Percentiles rank a stretch among this genome's conserved stretches.
Conservation (phyloP, 2,329 filamentous ascomycete genomes). For the Penicillium janthinellum region DNA sequence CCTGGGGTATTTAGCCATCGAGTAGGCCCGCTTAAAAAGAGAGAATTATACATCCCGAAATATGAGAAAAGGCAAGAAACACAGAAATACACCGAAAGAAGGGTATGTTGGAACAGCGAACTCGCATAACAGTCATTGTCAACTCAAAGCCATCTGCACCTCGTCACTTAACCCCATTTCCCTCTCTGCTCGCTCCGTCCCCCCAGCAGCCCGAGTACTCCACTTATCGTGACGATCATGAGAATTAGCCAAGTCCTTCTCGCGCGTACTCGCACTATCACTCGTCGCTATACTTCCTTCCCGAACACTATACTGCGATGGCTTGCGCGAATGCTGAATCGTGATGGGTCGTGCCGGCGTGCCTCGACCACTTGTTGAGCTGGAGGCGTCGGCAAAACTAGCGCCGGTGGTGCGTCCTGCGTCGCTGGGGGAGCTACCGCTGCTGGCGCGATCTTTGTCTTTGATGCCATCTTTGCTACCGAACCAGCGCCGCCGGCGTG, state of each 20-base stretch:
- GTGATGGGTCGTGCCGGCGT: conserved; percentile 35
- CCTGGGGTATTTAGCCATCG: background rate
- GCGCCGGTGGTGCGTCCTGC: conserved; percentile 20
- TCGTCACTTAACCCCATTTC: conserved; percentile 84
- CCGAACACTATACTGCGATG: conserved; percentile 28
- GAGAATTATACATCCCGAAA: background rate
- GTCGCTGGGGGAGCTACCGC: conserved; percentile 22
- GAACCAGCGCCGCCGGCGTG: conserved; percentile 44
- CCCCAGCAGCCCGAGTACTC: conserved; percentile 57
- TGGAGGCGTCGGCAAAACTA: conserved; percentile 5
- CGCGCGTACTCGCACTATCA: conserved; percentile 38
- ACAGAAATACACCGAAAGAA: background rate
- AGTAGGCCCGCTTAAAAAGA: background rate
- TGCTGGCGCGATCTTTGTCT: conserved; percentile 30
- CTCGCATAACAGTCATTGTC: conserved; percentile 22
- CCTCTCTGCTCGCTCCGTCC: conserved; percentile 52
- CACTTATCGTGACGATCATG: conserved; percentile 55
- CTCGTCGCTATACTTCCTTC: conserved; percentile 32
- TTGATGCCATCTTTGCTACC: conserved; percentile 19
- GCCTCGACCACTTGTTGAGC: conserved; percentile 2
- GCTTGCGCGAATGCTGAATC: conserved; percentile 31
- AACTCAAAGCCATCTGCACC: conserved; percentile 79
- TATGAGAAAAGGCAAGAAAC: background rate
- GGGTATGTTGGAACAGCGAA: background rate
- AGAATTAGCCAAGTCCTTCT: conserved; percentile 42